phyloP scores from a whole-genome alignment of 116 monocot species.

The Papilionanthe hybrid region DNA sequence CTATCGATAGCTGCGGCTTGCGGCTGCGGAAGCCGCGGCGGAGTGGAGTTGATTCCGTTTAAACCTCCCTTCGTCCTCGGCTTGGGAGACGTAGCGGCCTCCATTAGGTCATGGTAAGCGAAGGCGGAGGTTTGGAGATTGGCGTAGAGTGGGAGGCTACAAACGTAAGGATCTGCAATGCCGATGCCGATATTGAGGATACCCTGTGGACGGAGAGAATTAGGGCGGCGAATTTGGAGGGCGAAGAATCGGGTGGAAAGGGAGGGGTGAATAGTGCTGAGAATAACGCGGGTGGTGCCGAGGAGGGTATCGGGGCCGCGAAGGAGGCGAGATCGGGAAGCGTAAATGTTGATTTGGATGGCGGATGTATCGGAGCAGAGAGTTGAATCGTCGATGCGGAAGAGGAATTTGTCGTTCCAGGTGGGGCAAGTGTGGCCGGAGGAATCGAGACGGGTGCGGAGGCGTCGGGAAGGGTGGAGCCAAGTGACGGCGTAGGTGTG shows the following conservation, averaged over 20 bases:
- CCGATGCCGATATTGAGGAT: slow-evolving; percentile 52
- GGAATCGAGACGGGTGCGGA: slow-evolving; percentile 32
- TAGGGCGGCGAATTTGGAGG: slow-evolving; percentile 42
- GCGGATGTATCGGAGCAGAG: slow-evolving; percentile 43
- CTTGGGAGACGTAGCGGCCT: neutral
- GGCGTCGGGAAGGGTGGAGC: slow-evolving; percentile 20
- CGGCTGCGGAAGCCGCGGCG: neutral
- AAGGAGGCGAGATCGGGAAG: slow-evolving; percentile 16
- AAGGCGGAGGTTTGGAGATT: slow-evolving; percentile 10
- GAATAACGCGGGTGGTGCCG: slow-evolving; percentile 39
- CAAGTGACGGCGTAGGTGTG: slow-evolving; percentile 53
- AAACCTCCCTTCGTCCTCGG: neutral
- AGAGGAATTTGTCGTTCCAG: slow-evolving; percentile 79
- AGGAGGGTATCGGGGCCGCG: slow-evolving; percentile 20
- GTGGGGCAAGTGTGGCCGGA: slow-evolving; percentile 30
- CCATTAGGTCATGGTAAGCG: slow-evolving; percentile 15
- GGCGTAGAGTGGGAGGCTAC: slow-evolving; percentile 9
- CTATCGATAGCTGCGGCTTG: neutral
- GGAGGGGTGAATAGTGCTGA: slow-evolving; percentile 23
- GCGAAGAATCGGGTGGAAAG: slow-evolving; percentile 27
- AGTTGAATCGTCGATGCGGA: slow-evolving; percentile 44
- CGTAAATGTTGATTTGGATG: slow-evolving; percentile 35
- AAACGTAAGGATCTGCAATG: neutral
- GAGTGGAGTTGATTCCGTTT: neutral
- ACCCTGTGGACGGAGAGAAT: slow-evolving; percentile 47